Percentiles rank a stretch among this genome's conserved stretches.
These are phyloP conservation scores for Triticum aestivum DNA, from an alignment of 176 grass and related monocot genomes.

Conservation along the genomic window IWGSC_CS_RefSeq_v2.1 NC_057803.1:594083118-594083617, in stretches of 20 bases:
- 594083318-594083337: neutral
- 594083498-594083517: conserved; percentile 75
- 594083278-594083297: conserved; percentile 50
- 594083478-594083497: conserved; percentile 51
- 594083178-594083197: conserved; percentile 50
- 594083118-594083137: conserved; percentile 58
- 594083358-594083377: conserved; percentile 51
- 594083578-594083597: conserved; percentile 49
- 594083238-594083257: conserved; percentile 60
- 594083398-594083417: conserved; percentile 75
- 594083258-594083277: conserved; percentile 65
- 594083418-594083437: conserved; percentile 61
- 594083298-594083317: neutral
- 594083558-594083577: conserved; percentile 52
- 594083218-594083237: conserved; percentile 49
- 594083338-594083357: neutral
- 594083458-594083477: conserved; percentile 71
- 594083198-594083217: conserved; percentile 41
- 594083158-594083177: conserved; percentile 65
- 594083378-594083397: conserved; percentile 67
- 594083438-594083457: conserved; percentile 53
- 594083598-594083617: conserved; percentile 54
- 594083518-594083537: conserved; percentile 48
- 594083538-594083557: conserved; percentile 46
- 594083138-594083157: conserved; percentile 53